A percentile compares a stretch with the other conserved stretches of the same genome.
Conservation (phyloP, 768 basidiomycete genomes). For the Mycena sanguinolenta region DNA sequence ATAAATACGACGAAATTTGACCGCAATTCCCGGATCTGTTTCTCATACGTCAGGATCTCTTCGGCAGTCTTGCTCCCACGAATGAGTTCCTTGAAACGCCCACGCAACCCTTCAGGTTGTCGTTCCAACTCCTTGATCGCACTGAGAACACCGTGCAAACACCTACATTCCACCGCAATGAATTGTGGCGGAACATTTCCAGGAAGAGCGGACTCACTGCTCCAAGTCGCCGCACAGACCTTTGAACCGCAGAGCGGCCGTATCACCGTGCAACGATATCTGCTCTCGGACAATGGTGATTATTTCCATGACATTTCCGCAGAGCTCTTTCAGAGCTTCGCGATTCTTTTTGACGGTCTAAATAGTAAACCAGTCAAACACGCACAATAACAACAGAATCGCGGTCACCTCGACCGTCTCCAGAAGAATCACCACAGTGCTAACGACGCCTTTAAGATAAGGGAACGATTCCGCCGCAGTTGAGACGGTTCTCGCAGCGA, state of each 20-base stretch:
- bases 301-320: slow-evolving; percentile 4
- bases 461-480: slow-evolving; percentile 15
- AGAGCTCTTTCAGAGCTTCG: slow-evolving; percentile 8
- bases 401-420: slow-evolving; percentile 18
- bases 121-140: not conserved
- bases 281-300: not conserved
- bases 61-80: not conserved
- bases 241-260: not conserved
- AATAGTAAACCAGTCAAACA: not conserved
- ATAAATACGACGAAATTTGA: not conserved
- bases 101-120: not conserved
- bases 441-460: slow-evolving; percentile 11
- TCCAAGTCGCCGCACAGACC: not conserved
- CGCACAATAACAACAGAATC: not conserved
- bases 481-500: slow-evolving; percentile 5
- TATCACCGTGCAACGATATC: not conserved
- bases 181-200: not conserved
- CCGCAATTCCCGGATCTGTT: not conserved
- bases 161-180: not conserved
- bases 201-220: not conserved
- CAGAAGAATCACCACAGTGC: slow-evolving; percentile 15
- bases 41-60: not conserved
- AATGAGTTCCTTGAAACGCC: not conserved
- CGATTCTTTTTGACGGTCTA: slow-evolving; percentile 21
- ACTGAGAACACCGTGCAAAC: not conserved